These are phyloP conservation scores for Trichoderma sp. DNA, from an alignment of 2,329 filamentous ascomycete genomes.

Conservation along the genomic window DNA sequence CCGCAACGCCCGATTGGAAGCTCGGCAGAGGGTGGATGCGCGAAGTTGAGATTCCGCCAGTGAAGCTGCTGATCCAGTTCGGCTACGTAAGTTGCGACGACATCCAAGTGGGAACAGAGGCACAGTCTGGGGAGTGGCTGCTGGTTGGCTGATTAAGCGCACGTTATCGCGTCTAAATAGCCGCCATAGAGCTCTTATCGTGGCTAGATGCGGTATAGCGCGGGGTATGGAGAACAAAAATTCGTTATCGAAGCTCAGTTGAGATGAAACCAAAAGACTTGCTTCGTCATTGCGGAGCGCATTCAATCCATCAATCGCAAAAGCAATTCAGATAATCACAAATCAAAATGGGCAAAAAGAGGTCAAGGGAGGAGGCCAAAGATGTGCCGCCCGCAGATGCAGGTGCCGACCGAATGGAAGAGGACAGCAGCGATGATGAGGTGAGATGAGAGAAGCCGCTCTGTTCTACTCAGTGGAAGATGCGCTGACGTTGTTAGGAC, in stretches of 20 bases:
- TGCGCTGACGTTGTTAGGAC: conserved; percentile 53
- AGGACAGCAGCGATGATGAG: conserved; percentile 54
- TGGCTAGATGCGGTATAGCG: conserved; percentile 36
- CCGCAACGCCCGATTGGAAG: conserved; percentile 1
- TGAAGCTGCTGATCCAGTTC: conserved; percentile 21
- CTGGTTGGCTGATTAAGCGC: conserved; percentile 25
- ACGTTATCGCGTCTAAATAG: conserved; percentile 26
- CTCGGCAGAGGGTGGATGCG: conserved; percentile 15
- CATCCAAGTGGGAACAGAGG: conserved; percentile 13
- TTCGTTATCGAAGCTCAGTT: conserved; percentile 16
- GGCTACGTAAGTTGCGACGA: conserved; percentile 31
- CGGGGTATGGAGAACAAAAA: conserved; percentile 32
- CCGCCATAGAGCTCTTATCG: conserved; percentile 26
- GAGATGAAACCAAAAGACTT: conserved; percentile 1
- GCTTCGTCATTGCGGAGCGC: not conserved
- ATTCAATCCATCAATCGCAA: not conserved
- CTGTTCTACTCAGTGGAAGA: not conserved
- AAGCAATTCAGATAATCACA: not conserved
- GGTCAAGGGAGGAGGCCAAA: conserved; percentile 47
- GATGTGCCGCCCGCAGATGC: conserved; percentile 40
- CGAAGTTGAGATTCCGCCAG: conserved; percentile 1
- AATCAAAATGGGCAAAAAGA: conserved; percentile 48
- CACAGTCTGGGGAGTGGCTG: conserved; percentile 11
- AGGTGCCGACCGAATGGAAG: conserved; percentile 49
- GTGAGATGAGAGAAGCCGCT: conserved; percentile 31